Evolutionary conservation across 345 rosid genomes (phyloP), one percentile per base, ranked within the genome.

Genomic region (Erucastrum elatum): DNA sequence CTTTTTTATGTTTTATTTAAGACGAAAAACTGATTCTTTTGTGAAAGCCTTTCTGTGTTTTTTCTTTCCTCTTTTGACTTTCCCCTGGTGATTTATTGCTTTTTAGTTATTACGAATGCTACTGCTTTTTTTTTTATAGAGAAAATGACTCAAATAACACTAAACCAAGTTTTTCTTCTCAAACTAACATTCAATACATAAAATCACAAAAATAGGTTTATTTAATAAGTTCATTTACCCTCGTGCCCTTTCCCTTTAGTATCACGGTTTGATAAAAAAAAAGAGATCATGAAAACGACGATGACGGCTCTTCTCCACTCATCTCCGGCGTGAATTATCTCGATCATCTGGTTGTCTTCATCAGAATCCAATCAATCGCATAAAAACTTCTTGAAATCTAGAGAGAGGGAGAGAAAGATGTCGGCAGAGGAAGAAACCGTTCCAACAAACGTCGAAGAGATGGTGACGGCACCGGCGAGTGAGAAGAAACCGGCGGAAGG

Each of bases 401-500:
- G 15, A 44, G 6, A 44, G 5, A 44, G 12, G 10, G 21, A 21
- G 21, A 21, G 3, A 39, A 11, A 41, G 33, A 80, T 80, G 83
- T 75, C 83, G 6, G 33, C 63, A 10, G 83, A 80, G 5, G 80
- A 75, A 44, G 79, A 64, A 3, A 80, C 58, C 67, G 79, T 70
- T 4, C 75, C 83, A 0, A 4, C 72, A 13, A 68, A 49, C 4
- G 97, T 88, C 44, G 94, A 81, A 1, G 64, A 84, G 4, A 67
- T 74, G 16, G 17, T n/a, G 61, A 39, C 61, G 3, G 41, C 70
- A 8, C 85, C 71, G 60, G 78, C 53, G 58, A 83, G 66, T 6
- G 88, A 82, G 68, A 85, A 75, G 33, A 85, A 84, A 25, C 79
- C 90, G 5, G 69, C 77, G 5, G 17, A 88, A 85, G 29, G 64